phyloP scores from a whole-genome alignment of 1,139 yeast species.

The Kluyveromyces sp. region DNA sequence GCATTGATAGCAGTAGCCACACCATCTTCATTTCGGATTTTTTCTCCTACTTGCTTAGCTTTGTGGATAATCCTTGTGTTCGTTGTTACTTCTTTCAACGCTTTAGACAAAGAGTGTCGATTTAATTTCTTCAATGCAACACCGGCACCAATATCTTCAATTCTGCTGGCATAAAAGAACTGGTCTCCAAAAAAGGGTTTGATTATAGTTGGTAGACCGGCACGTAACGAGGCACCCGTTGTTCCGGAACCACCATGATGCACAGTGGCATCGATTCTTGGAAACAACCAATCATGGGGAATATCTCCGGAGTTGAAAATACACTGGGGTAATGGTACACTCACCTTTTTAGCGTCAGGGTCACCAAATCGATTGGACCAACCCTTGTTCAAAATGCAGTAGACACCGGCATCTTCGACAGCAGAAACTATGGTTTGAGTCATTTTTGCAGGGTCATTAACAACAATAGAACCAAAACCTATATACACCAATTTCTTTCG shows the following conservation, averaged over 20 bases:
- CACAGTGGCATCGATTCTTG: slow-evolving; percentile 84
- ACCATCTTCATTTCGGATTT: slow-evolving; percentile 67
- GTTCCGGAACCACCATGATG: slow-evolving; percentile 99
- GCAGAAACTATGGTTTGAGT: slow-evolving; percentile 76
- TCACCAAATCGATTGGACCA: slow-evolving; percentile 74
- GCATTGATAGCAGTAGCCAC: slow-evolving; percentile 67
- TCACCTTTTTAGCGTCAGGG: slow-evolving; percentile 35
- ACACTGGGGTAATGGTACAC: slow-evolving; percentile 58
- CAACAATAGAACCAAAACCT: slow-evolving; percentile 95
- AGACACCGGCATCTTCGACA: slow-evolving; percentile 68
- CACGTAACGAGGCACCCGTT: slow-evolving; percentile 82
- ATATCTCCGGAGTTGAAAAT: slow-evolving; percentile 63
- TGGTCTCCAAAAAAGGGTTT: slow-evolving; percentile 97
- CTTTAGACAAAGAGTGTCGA: slow-evolving; percentile 53
- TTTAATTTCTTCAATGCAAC: slow-evolving; percentile 62
- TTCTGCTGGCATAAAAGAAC: slow-evolving; percentile 78
- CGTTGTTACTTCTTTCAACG: slow-evolving; percentile 60
- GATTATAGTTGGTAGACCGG: slow-evolving; percentile 82
- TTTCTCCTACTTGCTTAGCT: slow-evolving; percentile 56
- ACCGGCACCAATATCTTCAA: slow-evolving; percentile 91
- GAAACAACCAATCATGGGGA: slow-evolving; percentile 94
- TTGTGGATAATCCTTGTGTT: slow-evolving; percentile 59
- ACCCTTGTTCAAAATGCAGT: slow-evolving; percentile 85
- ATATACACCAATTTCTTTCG: slow-evolving; percentile 73
- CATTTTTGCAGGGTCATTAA: slow-evolving; percentile 68